phyloP scores from a whole-genome alignment of 768 basidiomycete genomes.

The Russula earlei region DNA sequence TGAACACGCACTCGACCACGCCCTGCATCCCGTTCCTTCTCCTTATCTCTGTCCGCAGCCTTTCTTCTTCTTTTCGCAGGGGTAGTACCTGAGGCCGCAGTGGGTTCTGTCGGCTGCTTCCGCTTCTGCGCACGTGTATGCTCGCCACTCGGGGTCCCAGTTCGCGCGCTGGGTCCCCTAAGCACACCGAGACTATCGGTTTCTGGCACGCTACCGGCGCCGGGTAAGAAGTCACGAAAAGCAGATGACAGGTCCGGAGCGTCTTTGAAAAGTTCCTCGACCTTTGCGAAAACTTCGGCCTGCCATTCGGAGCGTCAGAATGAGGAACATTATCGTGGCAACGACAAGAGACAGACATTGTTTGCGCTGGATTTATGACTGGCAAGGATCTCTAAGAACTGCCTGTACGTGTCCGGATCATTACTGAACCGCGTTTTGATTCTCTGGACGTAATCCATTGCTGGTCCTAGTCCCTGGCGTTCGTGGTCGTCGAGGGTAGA shows the following conservation, averaged over 20 bases:
- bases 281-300: conserved; percentile 61
- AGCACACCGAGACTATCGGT: conserved; percentile 6
- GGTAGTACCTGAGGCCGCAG: conserved; percentile 26
- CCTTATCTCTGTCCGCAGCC: conserved; percentile 36
- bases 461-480: conserved; percentile 47
- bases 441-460: conserved; percentile 92
- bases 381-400: conserved; percentile 70
- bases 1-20: conserved; percentile 15
- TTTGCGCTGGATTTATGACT: conserved; percentile 46
- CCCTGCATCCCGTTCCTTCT: conserved; percentile 26
- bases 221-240: conserved; percentile 69
- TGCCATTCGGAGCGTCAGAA: conserved; percentile 20
- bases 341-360: conserved; percentile 36
- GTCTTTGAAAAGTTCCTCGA: conserved; percentile 63
- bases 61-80: conserved; percentile 68
- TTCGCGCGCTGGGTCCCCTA: conserved; percentile 20
- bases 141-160: conserved; percentile 25
- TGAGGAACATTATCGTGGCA: conserved; percentile 12
- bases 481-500: conserved; percentile 10
- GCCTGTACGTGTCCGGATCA: conserved; percentile 76
- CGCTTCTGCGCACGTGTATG: conserved; percentile 34
- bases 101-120: conserved; percentile 22
- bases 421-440: conserved; percentile 80
- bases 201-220: conserved; percentile 5
- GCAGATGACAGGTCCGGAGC: conserved; percentile 65